Conservation (phyloP, 2,329 filamentous ascomycete genomes). For the Colletotrichum aenigma region DNA sequence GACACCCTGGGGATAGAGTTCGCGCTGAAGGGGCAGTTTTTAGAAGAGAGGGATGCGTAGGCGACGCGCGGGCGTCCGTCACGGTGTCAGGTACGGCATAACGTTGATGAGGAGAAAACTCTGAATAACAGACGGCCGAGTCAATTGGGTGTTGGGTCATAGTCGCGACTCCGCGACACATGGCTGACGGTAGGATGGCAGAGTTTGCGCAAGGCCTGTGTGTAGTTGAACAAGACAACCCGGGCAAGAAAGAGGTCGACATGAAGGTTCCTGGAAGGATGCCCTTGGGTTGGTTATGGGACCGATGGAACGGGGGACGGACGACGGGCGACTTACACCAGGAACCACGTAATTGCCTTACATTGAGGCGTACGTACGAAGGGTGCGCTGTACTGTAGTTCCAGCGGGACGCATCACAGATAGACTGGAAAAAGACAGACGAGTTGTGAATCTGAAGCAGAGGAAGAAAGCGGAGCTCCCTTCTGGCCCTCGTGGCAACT, state of each 20-base stretch:
- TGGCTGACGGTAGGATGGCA: background rate
- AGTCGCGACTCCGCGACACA: background rate
- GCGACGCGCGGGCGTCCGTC: background rate
- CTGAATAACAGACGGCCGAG: background rate
- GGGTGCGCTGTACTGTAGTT: background rate
- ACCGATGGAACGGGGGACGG: background rate
- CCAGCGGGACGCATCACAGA: background rate
- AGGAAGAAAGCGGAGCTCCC: slow-evolving; percentile 1
- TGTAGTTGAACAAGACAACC: background rate
- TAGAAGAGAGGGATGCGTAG: background rate
- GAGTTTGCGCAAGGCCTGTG: background rate
- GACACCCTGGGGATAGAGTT: background rate
- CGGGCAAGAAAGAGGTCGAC: background rate
- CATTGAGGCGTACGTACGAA: background rate
- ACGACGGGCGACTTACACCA: background rate
- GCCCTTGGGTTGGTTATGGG: background rate
- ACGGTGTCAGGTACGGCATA: background rate
- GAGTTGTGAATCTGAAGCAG: background rate
- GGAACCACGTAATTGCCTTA: background rate
- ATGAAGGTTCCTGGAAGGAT: background rate
- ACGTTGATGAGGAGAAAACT: background rate
- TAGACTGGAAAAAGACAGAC: background rate
- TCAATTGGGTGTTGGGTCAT: background rate
- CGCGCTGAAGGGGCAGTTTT: background rate
- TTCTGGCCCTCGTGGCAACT: background rate